These are phyloP conservation scores for Punctularia strigosozonata DNA, from an alignment of 768 basidiomycete species.

Conservation along the genomic window DNA sequence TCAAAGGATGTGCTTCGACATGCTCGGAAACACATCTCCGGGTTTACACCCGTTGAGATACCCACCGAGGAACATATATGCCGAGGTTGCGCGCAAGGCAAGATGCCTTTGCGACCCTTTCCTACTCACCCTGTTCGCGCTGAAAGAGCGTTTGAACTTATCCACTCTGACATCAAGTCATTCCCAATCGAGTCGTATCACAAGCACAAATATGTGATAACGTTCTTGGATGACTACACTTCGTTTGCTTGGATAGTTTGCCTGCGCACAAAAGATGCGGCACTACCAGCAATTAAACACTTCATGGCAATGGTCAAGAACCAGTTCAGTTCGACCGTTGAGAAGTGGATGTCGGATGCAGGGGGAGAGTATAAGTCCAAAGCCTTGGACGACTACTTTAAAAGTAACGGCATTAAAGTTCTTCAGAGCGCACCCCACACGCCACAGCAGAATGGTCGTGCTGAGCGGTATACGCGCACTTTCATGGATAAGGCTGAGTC, in stretches of 20 bases:
- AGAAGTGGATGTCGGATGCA: conserved; percentile 5
- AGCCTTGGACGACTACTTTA: too few relatives aligned
- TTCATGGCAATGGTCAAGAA: conserved; percentile 4
- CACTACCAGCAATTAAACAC: background rate
- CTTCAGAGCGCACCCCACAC: conserved; percentile 5
- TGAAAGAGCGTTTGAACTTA: background rate
- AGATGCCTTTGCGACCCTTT: background rate
- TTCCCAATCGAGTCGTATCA: conserved; percentile 1
- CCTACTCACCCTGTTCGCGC: background rate
- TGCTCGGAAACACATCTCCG: background rate
- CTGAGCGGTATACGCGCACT: background rate
- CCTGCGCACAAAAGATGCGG: conserved; percentile 1
- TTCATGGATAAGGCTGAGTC: too few relatives aligned
- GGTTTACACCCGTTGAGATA: background rate
- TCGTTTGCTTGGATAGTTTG: conserved; percentile 1
- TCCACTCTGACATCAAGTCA: conserved; percentile 2
- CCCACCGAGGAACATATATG: background rate
- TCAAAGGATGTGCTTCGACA: conserved; percentile 1
- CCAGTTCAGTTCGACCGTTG: background rate
- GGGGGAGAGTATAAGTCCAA: too few relatives aligned
- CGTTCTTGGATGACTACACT: conserved; percentile 4
- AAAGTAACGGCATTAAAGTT: conserved; percentile 2
- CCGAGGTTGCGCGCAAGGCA: background rate
- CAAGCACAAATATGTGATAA: conserved; percentile 3
- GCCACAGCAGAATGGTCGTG: background rate